Conservation (phyloP, 2,329 filamentous ascomycete genomes). For the Plenodomus tracheiphilus region DNA sequence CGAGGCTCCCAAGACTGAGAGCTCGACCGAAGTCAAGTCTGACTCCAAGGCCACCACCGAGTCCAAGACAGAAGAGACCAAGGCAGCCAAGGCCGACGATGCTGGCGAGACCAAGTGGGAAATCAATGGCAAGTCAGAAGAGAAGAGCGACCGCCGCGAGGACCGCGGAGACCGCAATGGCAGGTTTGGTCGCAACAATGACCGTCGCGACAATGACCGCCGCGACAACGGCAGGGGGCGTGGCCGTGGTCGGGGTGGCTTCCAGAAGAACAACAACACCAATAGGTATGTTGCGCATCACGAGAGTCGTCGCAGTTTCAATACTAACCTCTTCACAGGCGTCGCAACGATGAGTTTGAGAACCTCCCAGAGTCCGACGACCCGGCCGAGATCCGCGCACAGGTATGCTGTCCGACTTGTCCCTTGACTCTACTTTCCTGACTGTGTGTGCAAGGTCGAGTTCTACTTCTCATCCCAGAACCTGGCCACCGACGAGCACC, state of each 20-base stretch:
- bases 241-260: conserved; percentile 20
- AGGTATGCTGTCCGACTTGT: conserved; percentile 56
- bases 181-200: conserved; percentile 11
- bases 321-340: conserved; percentile 18
- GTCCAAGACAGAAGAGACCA: conserved; percentile 2
- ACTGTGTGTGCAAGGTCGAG: conserved; percentile 66
- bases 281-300: conserved; percentile 12
- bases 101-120: conserved; percentile 23
- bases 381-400: conserved; percentile 78
- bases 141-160: conserved; percentile 17
- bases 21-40: conserved; percentile 12
- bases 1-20: conserved; percentile 17
- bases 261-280: conserved; percentile 21
- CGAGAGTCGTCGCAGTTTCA: background rate
- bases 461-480: conserved; percentile 96
- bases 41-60: conserved; percentile 13
- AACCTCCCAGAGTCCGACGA: conserved; percentile 73
- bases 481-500: conserved; percentile 83
- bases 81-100: conserved; percentile 4
- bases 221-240: conserved; percentile 16
- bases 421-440: background rate
- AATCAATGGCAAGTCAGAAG: conserved; percentile 20
- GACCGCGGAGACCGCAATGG: conserved; percentile 17
- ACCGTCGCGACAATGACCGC: conserved; percentile 4
- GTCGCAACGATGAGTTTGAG: conserved; percentile 36